Base-by-base conservation (phyloP, 139 green algal species). In the Coelastrella sp. region DNA sequence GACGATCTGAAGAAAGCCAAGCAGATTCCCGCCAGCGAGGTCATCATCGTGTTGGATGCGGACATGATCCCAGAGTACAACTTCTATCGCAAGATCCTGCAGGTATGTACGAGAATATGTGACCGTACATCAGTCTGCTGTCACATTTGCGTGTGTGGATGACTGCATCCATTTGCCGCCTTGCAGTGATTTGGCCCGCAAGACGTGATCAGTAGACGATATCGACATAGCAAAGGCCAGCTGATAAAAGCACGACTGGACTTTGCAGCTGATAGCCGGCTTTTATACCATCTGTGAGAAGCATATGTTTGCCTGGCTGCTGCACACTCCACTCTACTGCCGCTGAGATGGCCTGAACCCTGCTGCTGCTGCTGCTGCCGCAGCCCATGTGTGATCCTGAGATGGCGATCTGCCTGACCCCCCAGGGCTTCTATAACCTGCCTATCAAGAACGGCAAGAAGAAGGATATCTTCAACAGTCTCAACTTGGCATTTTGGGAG, bases 401-500 rank as follows among this genome's bases (percentile, higher is more conserved):
- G 66, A 19, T 89, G 11, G 83, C 89, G 11, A 83, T 95, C 87
- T 83, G 68, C 65, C 86, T 95, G 3, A 93, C 73, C 0, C 92
- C 91, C 60, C 94, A 97, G 92, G 93, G 92, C 82, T 97, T 98
- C 87, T 95, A 96, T 94, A 97, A 98, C 88, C 93, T 98, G 54
- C 92, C 96, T 86, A 75, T 93, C 22, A 68, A 32, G 47, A 14
- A 32, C 5, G 57, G 79, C 16, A 54, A 85, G 14, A 19, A 47
- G 79, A 61, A 56, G 79, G 96, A 98, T 92, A 96, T 98, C 85
- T 98, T 98, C 94, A 98, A 98, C 93, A 95, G 96, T 90, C 94
- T 94, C 90, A 98, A 98, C 87, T 92, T 96, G 0, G 94, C 97
- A n/a, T 93, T 93, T 74, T 93, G 91, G 91, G 91, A 93, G 91